Evolutionary conservation across 2,329 filamentous ascomycete species (phyloP).

Genomic region (Tricladium varicosporioides): DNA sequence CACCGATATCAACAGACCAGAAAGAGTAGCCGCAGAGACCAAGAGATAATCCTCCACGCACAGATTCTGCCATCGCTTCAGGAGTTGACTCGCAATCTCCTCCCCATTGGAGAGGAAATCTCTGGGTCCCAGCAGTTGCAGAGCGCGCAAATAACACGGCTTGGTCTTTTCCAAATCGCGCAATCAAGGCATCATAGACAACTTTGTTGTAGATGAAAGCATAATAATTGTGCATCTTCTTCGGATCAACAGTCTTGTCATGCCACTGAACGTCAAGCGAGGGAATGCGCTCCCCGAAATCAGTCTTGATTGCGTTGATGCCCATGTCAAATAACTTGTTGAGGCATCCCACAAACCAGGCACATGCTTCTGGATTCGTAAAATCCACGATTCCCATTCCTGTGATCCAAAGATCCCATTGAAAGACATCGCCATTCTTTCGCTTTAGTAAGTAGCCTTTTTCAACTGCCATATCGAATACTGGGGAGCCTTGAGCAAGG

Average conservation of each 20-base stretch:
- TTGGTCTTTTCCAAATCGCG: conserved; percentile 46
- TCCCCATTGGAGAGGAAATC: conserved; percentile 60
- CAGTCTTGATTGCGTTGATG: conserved; percentile 62
- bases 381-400: conserved; percentile 64
- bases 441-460: conserved; percentile 60
- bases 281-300: conserved; percentile 62
- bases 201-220: conserved; percentile 59
- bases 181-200: conserved; percentile 54
- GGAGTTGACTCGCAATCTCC: conserved; percentile 63
- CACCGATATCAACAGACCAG: conserved; percentile 62
- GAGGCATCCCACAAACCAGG: conserved; percentile 54
- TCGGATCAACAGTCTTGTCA: conserved; percentile 48
- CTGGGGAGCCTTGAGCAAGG: conserved; percentile 56
- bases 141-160: conserved; percentile 58
- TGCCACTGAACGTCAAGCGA: conserved; percentile 53
- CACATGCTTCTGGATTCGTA: conserved; percentile 56
- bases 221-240: conserved; percentile 64
- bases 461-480: conserved; percentile 54
- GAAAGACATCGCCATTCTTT: conserved; percentile 57
- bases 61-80: conserved; percentile 59
- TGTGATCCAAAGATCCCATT: conserved; percentile 64
- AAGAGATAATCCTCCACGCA: conserved; percentile 56
- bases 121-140: conserved; percentile 57
- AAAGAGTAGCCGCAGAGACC: conserved; percentile 57
- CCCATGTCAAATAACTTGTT: conserved; percentile 55